These are phyloP conservation scores for Amanita jacksonii DNA, from an alignment of 768 basidiomycete species.

Conservation along the genomic window DNA sequence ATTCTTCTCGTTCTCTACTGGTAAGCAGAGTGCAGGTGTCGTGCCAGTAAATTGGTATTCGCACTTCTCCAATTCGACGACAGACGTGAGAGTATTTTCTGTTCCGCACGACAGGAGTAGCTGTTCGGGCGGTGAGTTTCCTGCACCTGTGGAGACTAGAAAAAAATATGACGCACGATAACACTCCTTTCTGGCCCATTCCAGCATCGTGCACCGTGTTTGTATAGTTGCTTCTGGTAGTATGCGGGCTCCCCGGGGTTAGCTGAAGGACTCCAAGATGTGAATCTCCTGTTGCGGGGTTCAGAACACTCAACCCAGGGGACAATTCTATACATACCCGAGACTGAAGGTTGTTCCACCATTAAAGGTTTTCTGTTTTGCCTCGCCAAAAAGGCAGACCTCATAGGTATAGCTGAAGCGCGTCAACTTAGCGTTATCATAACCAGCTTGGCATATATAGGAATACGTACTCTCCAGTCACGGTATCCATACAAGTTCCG, in stretches of 20 bases:
- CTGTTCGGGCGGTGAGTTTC: constrained; percentile 25
- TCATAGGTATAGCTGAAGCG: constrained; percentile 95
- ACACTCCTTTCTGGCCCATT: constrained; percentile 90
- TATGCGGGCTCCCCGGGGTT: constrained; percentile 60
- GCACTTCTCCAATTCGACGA: constrained; percentile 92
- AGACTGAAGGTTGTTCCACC: constrained; percentile 70
- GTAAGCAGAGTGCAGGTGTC: constrained; percentile 74
- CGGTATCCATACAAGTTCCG: constrained; percentile 65
- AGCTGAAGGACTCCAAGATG: constrained; percentile 65
- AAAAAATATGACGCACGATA: constrained; percentile 36
- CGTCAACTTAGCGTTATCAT: background rate
- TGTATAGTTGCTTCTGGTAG: constrained; percentile 78
- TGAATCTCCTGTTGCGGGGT: constrained; percentile 46
- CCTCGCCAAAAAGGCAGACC: constrained; percentile 84
- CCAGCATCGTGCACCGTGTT: constrained; percentile 86
- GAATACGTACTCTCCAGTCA: constrained; percentile 78
- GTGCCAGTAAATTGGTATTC: constrained; percentile 86
- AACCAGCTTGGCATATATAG: background rate
- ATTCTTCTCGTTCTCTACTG: constrained; percentile 31
- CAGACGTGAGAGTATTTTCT: constrained; percentile 68
- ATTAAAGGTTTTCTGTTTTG: constrained; percentile 78
- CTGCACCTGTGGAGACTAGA: background rate
- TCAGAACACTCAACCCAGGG: background rate
- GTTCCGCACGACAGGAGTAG: constrained; percentile 78
- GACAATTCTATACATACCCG: constrained; percentile 50